Percentiles rank a stretch among this genome's conserved stretches.
Conservation (phyloP, 805 yeast species). For the Kuraishia ogatae region DNA sequence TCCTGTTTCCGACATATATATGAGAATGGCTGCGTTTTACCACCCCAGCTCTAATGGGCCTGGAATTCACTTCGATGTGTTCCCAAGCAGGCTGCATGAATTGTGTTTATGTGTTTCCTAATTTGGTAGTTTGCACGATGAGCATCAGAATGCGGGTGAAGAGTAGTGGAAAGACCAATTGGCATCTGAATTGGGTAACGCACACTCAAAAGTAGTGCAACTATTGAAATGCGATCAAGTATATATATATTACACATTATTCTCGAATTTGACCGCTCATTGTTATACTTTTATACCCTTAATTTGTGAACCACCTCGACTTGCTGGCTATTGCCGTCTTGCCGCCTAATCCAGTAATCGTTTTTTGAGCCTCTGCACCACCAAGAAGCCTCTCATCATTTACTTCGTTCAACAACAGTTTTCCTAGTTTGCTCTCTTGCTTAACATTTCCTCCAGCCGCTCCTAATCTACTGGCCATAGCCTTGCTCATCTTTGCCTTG, state of each 20-base stretch:
- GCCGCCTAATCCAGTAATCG: not conserved
- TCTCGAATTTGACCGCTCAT: too few species aligned
- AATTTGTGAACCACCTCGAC: not conserved
- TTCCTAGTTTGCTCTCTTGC: not conserved
- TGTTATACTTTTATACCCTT: not conserved
- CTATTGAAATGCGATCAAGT: too few species aligned
- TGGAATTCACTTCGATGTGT: not conserved
- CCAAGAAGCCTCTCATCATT: not conserved
- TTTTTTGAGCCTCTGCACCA: not conserved
- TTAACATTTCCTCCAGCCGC: not conserved
- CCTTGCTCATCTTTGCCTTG: slow-evolving; percentile 52
- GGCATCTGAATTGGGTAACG: not conserved
- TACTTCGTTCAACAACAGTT: not conserved
- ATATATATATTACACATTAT: too few species aligned
- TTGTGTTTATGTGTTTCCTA: not conserved
- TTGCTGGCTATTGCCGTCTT: too few species aligned
- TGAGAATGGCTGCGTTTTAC: not conserved
- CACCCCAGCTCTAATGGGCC: not conserved
- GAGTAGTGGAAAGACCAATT: not conserved
- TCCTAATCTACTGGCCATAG: slow-evolving; percentile 37
- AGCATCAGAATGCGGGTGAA: not conserved
- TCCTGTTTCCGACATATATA: not conserved
- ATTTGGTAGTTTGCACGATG: not conserved
- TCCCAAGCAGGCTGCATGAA: not conserved
- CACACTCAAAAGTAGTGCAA: too few species aligned